A percentile compares a stretch with the other conserved stretches of the same genome.
Conservation (phyloP, 2,329 filamentous ascomycete species). For the Magnaporthiopsis rhizophila region DNA sequence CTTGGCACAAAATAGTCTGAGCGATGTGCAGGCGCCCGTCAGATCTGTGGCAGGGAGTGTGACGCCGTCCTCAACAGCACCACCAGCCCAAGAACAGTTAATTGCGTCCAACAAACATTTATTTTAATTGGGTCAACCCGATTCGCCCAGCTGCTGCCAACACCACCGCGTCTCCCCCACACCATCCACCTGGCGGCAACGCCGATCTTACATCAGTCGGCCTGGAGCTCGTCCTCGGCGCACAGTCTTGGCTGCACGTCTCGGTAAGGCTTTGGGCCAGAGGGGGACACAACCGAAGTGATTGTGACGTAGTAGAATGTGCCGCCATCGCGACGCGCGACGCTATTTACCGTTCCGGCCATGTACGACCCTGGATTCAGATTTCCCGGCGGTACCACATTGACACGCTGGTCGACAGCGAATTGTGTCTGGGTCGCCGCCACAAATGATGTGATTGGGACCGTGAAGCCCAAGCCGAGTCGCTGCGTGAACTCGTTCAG, state of each 20-base stretch:
- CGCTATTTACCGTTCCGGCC: background rate
- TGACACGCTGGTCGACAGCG: background rate
- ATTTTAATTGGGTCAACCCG: background rate
- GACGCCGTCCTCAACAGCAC: too few species aligned
- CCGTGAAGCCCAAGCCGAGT: constrained; percentile 7
- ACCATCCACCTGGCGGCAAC: background rate
- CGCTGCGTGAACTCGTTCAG: constrained; percentile 10
- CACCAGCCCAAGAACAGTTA: too few species aligned
- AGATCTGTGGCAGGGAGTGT: too few species aligned
- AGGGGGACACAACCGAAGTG: background rate
- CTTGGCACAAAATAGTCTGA: too few species aligned
- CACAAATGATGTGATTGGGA: background rate
- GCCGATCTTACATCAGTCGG: background rate
- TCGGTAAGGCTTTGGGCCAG: background rate
- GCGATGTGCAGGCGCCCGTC: too few species aligned
- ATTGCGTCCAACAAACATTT: background rate
- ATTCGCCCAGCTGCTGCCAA: background rate
- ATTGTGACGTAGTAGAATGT: background rate
- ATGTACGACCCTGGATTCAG: background rate
- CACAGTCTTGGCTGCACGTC: background rate
- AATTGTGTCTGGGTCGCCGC: background rate
- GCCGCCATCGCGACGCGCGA: background rate
- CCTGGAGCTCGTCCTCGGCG: background rate
- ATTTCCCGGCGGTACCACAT: background rate
- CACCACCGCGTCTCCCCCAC: background rate